A percentile compares a stretch with the other conserved stretches of the same genome.
Conservation (phyloP, 305 asterid genomes). For the Monarda citriodora region DNA sequence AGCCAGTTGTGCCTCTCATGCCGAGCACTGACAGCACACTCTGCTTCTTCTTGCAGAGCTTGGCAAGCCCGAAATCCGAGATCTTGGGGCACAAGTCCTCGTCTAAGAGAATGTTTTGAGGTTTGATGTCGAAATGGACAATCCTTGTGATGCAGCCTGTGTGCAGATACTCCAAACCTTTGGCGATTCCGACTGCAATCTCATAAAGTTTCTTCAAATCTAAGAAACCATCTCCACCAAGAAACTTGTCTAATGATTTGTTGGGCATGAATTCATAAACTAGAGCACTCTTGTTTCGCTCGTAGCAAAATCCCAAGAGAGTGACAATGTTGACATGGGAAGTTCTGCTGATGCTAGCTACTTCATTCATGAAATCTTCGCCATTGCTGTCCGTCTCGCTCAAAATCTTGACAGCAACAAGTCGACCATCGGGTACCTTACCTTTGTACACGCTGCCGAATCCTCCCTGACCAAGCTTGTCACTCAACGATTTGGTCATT, state of each 20-base stretch:
- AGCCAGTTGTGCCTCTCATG: constrained; percentile 23
- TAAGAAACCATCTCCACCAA: too few species aligned
- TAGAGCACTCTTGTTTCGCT: not conserved
- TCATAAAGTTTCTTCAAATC: not conserved
- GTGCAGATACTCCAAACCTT: too few species aligned
- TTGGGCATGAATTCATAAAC: too few species aligned
- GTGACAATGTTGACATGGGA: constrained; percentile 44
- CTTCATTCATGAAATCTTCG: constrained; percentile 49
- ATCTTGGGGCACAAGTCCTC: constrained; percentile 1
- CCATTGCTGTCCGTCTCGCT: constrained; percentile 27
- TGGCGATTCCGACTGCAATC: too few species aligned
- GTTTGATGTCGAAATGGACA: too few species aligned
- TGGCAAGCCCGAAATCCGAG: constrained; percentile 13
- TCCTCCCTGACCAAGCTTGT: constrained; percentile 47
- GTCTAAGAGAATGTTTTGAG: not conserved
- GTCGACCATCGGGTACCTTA: constrained; percentile 27
- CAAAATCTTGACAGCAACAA: constrained; percentile 56
- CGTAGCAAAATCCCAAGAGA: constrained; percentile 23
- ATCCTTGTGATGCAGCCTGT: not conserved
- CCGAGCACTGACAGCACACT: constrained; percentile 33
- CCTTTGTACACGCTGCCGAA: constrained; percentile 48
- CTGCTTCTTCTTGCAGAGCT: constrained; percentile 33
- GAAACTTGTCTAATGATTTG: too few species aligned
- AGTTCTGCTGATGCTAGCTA: constrained; percentile 41
- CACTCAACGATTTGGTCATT: constrained; percentile 35